These are phyloP conservation scores for Nicotiana undulata DNA, from an alignment of 257 asterid species.

Conservation along the genomic window DNA sequence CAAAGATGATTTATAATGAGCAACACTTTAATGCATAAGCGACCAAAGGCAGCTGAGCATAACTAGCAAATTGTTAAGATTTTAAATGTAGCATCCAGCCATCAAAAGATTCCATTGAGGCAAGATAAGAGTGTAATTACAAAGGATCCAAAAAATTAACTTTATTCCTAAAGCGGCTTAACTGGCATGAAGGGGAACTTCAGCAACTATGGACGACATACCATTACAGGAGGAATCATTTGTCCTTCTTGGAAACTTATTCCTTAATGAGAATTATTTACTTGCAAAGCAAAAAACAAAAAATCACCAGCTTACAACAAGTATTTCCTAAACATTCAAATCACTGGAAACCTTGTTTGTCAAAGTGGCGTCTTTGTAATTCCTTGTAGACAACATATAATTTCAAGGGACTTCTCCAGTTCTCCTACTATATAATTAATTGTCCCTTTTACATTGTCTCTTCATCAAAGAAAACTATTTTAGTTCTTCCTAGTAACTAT, in stretches of 20 bases:
- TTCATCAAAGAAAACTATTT: neutral
- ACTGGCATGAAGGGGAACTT: neutral
- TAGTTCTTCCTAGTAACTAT: neutral
- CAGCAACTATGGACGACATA: neutral
- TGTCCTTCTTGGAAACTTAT: neutral
- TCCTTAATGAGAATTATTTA: neutral
- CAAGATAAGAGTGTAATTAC: neutral
- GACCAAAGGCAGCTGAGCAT: neutral
- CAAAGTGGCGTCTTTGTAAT: neutral
- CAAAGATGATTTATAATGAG: neutral
- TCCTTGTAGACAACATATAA: neutral
- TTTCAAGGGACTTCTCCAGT: neutral
- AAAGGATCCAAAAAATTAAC: neutral
- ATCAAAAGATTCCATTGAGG: neutral
- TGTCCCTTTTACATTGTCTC: neutral
- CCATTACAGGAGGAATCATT: neutral
- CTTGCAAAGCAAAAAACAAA: neutral
- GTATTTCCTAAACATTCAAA: neutral
- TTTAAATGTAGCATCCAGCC: neutral
- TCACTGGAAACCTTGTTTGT: neutral
- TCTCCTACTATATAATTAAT: neutral
- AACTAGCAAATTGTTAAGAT: neutral
- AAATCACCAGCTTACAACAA: neutral
- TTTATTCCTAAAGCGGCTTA: neutral
- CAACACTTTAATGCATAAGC: neutral